Evolutionary conservation across 371 early-diverging fungal genomes (phyloP).

Genomic region (Apophysomyces trapeziformis): DNA sequence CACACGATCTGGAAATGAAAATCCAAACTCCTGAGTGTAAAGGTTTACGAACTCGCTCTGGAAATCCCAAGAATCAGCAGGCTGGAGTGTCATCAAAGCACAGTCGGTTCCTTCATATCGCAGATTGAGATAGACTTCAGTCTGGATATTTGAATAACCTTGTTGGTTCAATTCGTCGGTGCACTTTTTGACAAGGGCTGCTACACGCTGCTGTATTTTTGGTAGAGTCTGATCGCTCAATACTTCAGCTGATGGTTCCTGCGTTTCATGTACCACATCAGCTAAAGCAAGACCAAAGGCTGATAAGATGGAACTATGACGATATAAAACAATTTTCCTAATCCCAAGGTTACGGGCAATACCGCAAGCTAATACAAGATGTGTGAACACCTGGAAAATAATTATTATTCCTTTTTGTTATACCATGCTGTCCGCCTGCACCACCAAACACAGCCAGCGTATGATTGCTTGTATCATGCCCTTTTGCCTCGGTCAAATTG

Average conservation of each 20-base stretch:
- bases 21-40: slow-evolving; percentile 93
- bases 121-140: slow-evolving; percentile 83
- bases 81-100: slow-evolving; percentile 89
- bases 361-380: slow-evolving; percentile 71
- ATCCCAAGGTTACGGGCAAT: slow-evolving; percentile 92
- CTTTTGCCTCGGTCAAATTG: slow-evolving; percentile 92
- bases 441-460: slow-evolving; percentile 95
- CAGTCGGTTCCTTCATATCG: slow-evolving; percentile 95
- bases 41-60: slow-evolving; percentile 62
- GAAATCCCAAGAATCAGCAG: slow-evolving; percentile 64
- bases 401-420: neutral
- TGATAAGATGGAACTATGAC: slow-evolving; percentile 88
- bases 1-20: slow-evolving; percentile 77
- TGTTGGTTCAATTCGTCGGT: slow-evolving; percentile 43
- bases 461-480: slow-evolving; percentile 87
- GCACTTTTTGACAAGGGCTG: slow-evolving; percentile 49
- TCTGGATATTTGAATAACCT: slow-evolving; percentile 47
- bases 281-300: slow-evolving; percentile 93
- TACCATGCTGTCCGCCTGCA: slow-evolving; percentile 86
- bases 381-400: neutral
- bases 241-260: slow-evolving; percentile 74
- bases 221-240: slow-evolving; percentile 37
- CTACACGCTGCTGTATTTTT: slow-evolving; percentile 56
- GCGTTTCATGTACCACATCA: slow-evolving; percentile 91
- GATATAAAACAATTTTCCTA: slow-evolving; percentile 79